These are phyloP conservation scores for Trypanosoma congolense DNA, from an alignment of 208 protist species.

Conservation along the genomic window DNA sequence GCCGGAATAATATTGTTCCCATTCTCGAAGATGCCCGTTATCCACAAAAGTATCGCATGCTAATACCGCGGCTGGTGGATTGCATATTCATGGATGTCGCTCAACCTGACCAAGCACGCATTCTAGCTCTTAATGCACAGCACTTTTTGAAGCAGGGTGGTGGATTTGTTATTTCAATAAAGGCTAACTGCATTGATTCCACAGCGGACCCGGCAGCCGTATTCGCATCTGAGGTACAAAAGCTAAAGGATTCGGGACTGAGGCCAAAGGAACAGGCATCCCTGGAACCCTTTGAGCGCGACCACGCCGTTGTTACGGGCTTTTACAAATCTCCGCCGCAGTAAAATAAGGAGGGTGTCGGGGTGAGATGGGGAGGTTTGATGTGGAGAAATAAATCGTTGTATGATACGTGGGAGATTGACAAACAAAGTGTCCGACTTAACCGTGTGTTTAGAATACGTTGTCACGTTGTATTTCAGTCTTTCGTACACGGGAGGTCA, in stretches of 20 bases:
- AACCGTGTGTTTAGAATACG: too few species aligned
- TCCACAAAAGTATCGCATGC: slow-evolving; percentile 99
- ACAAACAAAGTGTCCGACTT: too few species aligned
- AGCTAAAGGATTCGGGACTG: slow-evolving; percentile 94
- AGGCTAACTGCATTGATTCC: slow-evolving; percentile 99
- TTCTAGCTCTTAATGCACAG: slow-evolving; percentile 98
- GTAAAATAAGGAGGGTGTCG: slow-evolving; percentile 13
- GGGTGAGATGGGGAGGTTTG: not conserved
- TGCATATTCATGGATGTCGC: slow-evolving; percentile 99
- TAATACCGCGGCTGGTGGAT: slow-evolving; percentile 98
- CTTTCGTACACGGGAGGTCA: too few species aligned
- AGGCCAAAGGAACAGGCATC: slow-evolving; percentile 97
- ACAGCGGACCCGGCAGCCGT: slow-evolving; percentile 95
- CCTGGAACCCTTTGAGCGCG: slow-evolving; percentile 99
- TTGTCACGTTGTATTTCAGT: too few species aligned
- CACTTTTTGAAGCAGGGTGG: slow-evolving; percentile 99
- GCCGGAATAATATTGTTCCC: slow-evolving; percentile 99
- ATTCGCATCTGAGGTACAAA: slow-evolving; percentile 96
- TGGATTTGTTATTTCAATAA: slow-evolving; percentile 99
- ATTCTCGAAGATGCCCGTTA: slow-evolving; percentile 99
- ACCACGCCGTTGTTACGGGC: slow-evolving; percentile 97
- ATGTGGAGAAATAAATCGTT: not conserved
- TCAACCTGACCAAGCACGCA: slow-evolving; percentile 99
- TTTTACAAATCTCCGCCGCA: slow-evolving; percentile 75
- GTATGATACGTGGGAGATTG: too few species aligned